Percentiles rank a stretch among this genome's conserved stretches.
Evolutionary conservation across 805 yeast species (phyloP).

Genomic region (Lipomyces chichibuensis): DNA sequence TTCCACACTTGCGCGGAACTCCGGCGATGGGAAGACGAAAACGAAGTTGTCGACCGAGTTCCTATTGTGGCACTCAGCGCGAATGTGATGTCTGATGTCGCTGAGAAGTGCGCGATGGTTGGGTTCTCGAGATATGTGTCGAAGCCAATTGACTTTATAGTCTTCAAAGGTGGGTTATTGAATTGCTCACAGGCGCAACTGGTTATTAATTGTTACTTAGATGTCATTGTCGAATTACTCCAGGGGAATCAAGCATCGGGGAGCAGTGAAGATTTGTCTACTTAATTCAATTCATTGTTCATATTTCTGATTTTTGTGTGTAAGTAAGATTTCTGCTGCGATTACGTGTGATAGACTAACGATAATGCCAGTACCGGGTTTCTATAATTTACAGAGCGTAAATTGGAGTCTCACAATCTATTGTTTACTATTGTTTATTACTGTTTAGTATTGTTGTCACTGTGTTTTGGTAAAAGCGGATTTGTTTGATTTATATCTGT

Average conservation of each 20-base stretch:
- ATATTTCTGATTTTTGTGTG: background rate
- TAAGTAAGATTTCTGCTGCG: background rate
- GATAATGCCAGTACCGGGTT: background rate
- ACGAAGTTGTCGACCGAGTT: constrained; percentile 23
- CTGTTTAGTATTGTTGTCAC: background rate
- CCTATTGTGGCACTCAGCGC: constrained; percentile 46
- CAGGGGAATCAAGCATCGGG: background rate
- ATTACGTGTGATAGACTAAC: background rate
- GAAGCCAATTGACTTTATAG: constrained; percentile 43
- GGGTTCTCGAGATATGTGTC: constrained; percentile 43
- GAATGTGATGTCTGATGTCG: constrained; percentile 44
- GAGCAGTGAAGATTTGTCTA: background rate
- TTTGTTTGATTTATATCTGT: background rate
- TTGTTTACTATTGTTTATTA: no score
- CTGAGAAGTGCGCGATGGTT: constrained; percentile 39
- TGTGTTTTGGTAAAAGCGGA: constrained; percentile 1
- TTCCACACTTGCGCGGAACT: constrained; percentile 43
- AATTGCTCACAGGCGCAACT: background rate
- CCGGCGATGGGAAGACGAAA: constrained; percentile 41
- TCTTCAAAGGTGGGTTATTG: constrained; percentile 37
- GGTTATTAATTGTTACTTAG: constrained; percentile 4
- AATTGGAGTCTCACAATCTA: background rate
- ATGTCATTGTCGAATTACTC: constrained; percentile 21
- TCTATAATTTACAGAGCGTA: background rate
- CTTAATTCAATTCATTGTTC: background rate